Evolutionary conservation across 2,329 filamentous ascomycete genomes (phyloP).

Genomic region (Exophiala oligosperma): DNA sequence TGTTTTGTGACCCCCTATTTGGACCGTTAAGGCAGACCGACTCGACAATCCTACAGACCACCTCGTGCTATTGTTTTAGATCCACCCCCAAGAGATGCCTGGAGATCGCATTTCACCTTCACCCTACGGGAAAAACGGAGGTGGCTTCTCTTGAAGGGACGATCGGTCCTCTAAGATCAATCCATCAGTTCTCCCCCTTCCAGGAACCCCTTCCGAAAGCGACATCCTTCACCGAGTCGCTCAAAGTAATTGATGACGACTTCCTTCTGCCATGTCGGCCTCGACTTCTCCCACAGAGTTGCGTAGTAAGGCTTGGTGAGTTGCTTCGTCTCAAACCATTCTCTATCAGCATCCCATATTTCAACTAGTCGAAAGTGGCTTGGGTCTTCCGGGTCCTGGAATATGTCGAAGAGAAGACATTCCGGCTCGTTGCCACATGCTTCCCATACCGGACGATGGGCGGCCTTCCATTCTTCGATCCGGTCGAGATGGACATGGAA

Average conservation of each 20-base stretch:
- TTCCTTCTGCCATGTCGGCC: slow-evolving; percentile 12
- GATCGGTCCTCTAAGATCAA: too few relatives aligned
- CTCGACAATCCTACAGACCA: too few relatives aligned
- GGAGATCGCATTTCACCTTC: too few relatives aligned
- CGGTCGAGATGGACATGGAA: slow-evolving; percentile 8
- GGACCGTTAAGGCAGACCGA: too few relatives aligned
- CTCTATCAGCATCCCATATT: slow-evolving; percentile 6
- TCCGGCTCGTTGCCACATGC: slow-evolving; percentile 13
- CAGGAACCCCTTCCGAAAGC: slow-evolving; percentile 1
- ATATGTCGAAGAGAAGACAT: slow-evolving; percentile 17
- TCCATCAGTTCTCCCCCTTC: background rate
- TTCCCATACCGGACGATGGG: slow-evolving; percentile 14
- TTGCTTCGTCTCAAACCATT: slow-evolving; percentile 15
- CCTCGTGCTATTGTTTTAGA: too few relatives aligned
- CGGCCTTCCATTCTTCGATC: slow-evolving; percentile 8
- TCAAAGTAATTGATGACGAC: slow-evolving; percentile 8
- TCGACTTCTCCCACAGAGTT: slow-evolving; percentile 12
- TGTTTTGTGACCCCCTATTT: too few relatives aligned
- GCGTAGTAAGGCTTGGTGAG: slow-evolving; percentile 16
- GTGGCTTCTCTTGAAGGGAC: too few relatives aligned
- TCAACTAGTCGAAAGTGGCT: slow-evolving; percentile 13
- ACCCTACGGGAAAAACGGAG: too few relatives aligned
- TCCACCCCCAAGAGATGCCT: too few relatives aligned
- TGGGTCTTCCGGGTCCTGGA: slow-evolving; percentile 4
- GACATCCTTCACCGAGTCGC: slow-evolving; percentile 5